Evolutionary conservation across 371 early-diverging fungal species (phyloP), one percentile per base, ranked within the genome.

Genomic region (Mucor lusitanicus): DNA sequence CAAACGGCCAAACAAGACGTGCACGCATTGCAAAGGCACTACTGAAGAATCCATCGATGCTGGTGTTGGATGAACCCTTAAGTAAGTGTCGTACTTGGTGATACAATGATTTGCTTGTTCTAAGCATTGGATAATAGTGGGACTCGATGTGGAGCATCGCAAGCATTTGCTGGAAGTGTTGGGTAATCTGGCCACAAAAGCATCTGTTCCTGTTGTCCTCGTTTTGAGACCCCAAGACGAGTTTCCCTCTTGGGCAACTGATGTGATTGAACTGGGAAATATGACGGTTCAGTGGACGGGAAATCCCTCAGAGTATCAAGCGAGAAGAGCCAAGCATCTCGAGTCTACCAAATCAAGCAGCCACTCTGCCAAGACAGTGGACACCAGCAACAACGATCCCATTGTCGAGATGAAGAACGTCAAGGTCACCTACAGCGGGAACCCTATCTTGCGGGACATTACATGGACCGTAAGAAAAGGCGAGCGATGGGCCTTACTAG

Each of bases 1-100:
- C 85, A 2, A 88, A 87, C 65, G 88, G 88, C 7, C 89, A 88
- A 62, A 79, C 84, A 5, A 64, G 87, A 59, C 78, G 89, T 37
- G 82, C 83, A n/a, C 70, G 87, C 13, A 76, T 88, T 50, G 85
- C 85, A 0, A 73, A 77, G 27, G 76, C 83, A 28, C 60, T 88
- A 19, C 59, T 85, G 25, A 75, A 59, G 9, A 60, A 74, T 3
- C 81, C 83, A 1, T 50, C 67, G 1, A 73, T 82, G 73, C 63
- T 87, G 35, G 75, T 88, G 32, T 63, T 86, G 13, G 87, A 88
- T 68, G 87, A 87, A 71, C 87, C 88, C 1, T 80, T 88, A 19
- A 88, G 88, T 88, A 78, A 88, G 86, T 83, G 74, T 23, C n/a
- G 30, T 25, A 53, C 27, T 9, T n/a, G 28, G 27, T 15, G 13